Conservation (phyloP, 2,329 filamentous ascomycete genomes). For the Diaporthe batatas region DNA sequence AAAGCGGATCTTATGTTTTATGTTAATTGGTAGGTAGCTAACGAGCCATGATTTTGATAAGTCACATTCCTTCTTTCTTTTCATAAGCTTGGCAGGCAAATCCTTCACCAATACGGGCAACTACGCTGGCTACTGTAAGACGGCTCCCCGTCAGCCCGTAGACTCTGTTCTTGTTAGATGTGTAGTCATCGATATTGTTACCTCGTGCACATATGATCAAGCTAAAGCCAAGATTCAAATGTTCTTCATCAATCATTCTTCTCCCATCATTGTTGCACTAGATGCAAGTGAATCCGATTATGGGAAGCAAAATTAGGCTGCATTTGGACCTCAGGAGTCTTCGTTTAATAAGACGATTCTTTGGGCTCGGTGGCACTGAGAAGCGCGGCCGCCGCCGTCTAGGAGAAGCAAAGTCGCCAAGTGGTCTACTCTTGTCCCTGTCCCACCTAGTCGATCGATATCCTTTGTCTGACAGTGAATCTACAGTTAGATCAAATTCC, state of each 20-base stretch:
- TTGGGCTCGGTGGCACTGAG: background rate
- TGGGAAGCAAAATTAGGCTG: too few relatives aligned
- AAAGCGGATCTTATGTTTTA: conserved; percentile 7
- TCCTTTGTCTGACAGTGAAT: background rate
- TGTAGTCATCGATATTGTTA: background rate
- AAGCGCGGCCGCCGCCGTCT: background rate
- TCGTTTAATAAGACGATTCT: background rate
- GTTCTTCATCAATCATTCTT: too few relatives aligned
- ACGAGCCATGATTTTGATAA: background rate
- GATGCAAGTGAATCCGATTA: too few relatives aligned
- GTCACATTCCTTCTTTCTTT: background rate
- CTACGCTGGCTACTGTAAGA: too few relatives aligned
- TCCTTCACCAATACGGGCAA: background rate
- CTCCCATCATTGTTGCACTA: background rate
- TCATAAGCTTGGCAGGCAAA: background rate
- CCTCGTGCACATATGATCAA: too few relatives aligned
- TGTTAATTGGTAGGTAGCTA: background rate
- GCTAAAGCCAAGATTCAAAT: too few relatives aligned
- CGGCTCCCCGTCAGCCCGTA: background rate
- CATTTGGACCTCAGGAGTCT: too few relatives aligned
- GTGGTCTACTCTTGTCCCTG: background rate
- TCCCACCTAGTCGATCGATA: background rate
- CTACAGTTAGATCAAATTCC: background rate
- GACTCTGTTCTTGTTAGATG: background rate
- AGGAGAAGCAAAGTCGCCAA: background rate